Conservation (phyloP, 1,139 yeast species). For the Nakaseomyces kungkrabaensis region DNA sequence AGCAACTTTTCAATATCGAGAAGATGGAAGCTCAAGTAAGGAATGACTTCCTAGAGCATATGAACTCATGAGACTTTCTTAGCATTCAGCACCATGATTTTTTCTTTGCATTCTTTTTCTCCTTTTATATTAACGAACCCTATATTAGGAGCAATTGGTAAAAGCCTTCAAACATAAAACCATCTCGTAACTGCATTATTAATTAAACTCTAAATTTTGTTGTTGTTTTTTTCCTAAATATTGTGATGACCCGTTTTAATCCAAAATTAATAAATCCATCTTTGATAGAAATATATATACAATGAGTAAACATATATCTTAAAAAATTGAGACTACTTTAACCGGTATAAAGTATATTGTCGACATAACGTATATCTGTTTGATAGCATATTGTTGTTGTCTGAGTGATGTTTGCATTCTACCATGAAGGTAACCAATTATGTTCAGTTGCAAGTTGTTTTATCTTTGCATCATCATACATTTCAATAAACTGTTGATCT, state of each 20-base stretch:
- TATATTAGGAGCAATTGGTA: background rate
- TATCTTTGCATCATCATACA: conserved; percentile 62
- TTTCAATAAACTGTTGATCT: conserved; percentile 90
- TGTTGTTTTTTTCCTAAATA: too few species aligned
- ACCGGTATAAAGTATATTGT: conserved; percentile 2
- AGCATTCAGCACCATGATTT: too few species aligned
- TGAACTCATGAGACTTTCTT: background rate
- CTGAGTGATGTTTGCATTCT: conserved; percentile 2
- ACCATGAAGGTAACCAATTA: conserved; percentile 68
- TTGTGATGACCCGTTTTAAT: background rate
- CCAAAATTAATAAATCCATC: background rate
- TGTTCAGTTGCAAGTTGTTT: conserved; percentile 41
- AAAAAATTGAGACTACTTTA: background rate
- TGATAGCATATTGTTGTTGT: too few species aligned
- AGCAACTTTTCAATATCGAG: background rate
- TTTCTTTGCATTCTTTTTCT: too few species aligned
- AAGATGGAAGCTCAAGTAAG: background rate
- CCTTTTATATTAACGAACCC: background rate
- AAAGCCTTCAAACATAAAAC: too few species aligned
- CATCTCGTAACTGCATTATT: too few species aligned
- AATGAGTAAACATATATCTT: background rate
- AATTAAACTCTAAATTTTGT: too few species aligned
- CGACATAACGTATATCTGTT: too few species aligned
- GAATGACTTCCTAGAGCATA: background rate
- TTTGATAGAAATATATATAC: background rate